Percentiles rank a stretch among this genome's conserved stretches.
phyloP scores from a whole-genome alignment of 192 early-diverging fungal species.

The Coemansia sp. region DNA sequence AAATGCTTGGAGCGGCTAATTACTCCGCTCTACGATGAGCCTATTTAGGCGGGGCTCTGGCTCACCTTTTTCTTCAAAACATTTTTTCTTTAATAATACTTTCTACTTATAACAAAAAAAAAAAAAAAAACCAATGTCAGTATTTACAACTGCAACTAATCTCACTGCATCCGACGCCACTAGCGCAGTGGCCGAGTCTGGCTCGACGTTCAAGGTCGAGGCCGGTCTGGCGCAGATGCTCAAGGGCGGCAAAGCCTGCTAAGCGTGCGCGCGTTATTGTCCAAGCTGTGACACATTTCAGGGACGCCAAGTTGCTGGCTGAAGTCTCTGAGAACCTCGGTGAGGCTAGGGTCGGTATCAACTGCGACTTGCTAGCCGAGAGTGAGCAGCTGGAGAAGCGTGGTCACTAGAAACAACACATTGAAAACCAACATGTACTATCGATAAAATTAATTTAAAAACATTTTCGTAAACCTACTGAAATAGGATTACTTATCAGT shows the following conservation, averaged over 20 bases:
- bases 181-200: constrained; percentile 15
- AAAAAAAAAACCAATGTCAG: too few relatives aligned
- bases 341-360: constrained; percentile 96
- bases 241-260: constrained; percentile 94
- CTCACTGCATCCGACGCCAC: constrained; percentile 46
- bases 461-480: not conserved
- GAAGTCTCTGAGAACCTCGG: constrained; percentile 88
- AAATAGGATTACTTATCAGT: not conserved
- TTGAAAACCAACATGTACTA: too few relatives aligned
- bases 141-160: constrained; percentile 53
- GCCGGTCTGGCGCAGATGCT: constrained; percentile 97
- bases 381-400: constrained; percentile 53
- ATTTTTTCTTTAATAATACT: too few relatives aligned
- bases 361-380: constrained; percentile 50
- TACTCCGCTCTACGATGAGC: too few relatives aligned
- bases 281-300: constrained; percentile 95
- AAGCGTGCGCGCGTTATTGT: constrained; percentile 95
- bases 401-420: constrained; percentile 8
- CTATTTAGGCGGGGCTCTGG: too few relatives aligned
- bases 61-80: not conserved
- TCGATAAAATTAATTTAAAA: not conserved
- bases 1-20: too few relatives aligned
- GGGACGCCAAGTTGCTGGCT: constrained; percentile 84
- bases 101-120: too few relatives aligned
- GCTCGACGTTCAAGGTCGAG: constrained; percentile 80